Evolutionary conservation across 257 asterid genomes (phyloP).

Genomic region (Solanum gracilifrons): DNA sequence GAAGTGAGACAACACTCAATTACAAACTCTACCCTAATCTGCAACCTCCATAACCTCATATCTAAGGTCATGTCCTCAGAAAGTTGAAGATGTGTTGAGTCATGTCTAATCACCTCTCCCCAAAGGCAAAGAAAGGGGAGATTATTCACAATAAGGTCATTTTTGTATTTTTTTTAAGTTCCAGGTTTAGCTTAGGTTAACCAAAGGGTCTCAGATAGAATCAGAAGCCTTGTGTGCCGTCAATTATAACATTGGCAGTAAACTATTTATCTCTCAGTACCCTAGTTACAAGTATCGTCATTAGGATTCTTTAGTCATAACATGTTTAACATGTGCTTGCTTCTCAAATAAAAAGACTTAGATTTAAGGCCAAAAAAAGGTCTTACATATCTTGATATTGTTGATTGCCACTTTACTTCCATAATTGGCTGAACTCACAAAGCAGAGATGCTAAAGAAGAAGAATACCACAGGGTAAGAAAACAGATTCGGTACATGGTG

Average conservation of each 20-base stretch:
- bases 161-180: neutral
- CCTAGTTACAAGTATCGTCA: neutral
- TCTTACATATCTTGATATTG: neutral
- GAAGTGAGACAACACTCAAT: neutral
- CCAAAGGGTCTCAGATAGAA: neutral
- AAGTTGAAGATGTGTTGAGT: neutral
- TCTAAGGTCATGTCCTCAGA: neutral
- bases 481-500: neutral
- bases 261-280: neutral
- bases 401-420: neutral
- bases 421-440: neutral
- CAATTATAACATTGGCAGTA: neutral
- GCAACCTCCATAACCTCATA: neutral
- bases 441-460: neutral
- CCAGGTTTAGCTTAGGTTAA: neutral
- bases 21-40: neutral
- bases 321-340: neutral
- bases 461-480: neutral
- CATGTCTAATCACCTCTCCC: neutral
- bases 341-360: neutral
- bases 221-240: neutral
- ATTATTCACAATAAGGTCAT: neutral
- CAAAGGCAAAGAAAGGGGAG: neutral
- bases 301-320: neutral
- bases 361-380: neutral